phyloP scores from a whole-genome alignment of 2,329 filamentous ascomycete species.

The Alternaria viburni region DNA sequence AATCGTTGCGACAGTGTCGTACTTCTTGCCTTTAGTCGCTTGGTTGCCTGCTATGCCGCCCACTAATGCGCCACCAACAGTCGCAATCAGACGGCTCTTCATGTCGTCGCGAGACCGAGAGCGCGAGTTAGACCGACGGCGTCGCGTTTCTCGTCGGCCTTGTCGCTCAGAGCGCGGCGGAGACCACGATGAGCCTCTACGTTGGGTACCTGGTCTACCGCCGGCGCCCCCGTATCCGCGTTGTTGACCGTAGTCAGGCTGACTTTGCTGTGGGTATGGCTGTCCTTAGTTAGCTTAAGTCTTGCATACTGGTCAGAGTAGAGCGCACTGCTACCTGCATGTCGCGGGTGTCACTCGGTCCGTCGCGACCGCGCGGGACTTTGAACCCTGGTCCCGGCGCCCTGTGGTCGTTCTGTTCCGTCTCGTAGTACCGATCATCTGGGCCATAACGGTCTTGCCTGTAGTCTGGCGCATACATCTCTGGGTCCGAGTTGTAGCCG shows the following conservation, averaged over 20 bases:
- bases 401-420: conserved; percentile 22
- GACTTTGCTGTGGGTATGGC: conserved; percentile 1
- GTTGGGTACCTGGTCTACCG: conserved; percentile 24
- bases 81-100: conserved; percentile 32
- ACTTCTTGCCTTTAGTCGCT: conserved; percentile 32
- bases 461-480: conserved; percentile 29
- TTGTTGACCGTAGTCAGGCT: conserved; percentile 11
- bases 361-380: conserved; percentile 18
- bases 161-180: conserved; percentile 29
- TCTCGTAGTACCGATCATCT: conserved; percentile 21
- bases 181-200: conserved; percentile 37
- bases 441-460: conserved; percentile 17
- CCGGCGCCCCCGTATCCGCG: not conserved
- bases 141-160: conserved; percentile 16
- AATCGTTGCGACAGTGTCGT: conserved; percentile 39
- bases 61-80: conserved; percentile 41
- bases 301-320: not conserved
- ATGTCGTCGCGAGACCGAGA: conserved; percentile 30
- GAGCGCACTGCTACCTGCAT: conserved; percentile 26
- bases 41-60: conserved; percentile 41
- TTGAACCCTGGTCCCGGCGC: conserved; percentile 20
- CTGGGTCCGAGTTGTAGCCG: conserved; percentile 2
- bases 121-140: conserved; percentile 24
- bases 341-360: conserved; percentile 12
- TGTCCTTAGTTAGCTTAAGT: conserved; percentile 4